Evolutionary conservation across 73 alveolate genomes (phyloP), one percentile per base, ranked within the genome.

Genomic region (Paramecium primaurelia): DNA sequence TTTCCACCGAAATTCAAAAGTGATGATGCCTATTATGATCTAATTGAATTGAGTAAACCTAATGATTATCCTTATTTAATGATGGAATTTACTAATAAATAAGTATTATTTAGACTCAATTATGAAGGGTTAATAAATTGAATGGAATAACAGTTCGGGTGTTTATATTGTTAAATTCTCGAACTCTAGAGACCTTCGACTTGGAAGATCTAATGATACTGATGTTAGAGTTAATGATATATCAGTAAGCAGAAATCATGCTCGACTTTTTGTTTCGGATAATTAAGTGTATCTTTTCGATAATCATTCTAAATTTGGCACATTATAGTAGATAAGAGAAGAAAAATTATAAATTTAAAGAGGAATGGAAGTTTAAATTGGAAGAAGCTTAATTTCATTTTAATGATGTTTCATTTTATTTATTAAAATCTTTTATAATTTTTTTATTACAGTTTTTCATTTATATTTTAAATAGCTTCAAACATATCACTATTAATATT

Each of bases 151-250:
- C 4, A 32, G 91, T 80, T 32, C 47, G 14, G 91, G 91, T 5
- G 91, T 80, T 22, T 80, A 80, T 18, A 80, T 80, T 32, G 58
- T 80, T 32, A 42, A 28, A 20, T 80, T 80, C 58, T 34, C 47
- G 4, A 22, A 45, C 12, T 30, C n/a, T 11, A 73, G 36, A 73
- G 77, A 59, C 30, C 71, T 87, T 60, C 71, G 59, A 60, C 64
- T 87, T 87, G 93, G 93, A 38, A 87, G 93, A 64, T 68, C 93
- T 14, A 73, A 87, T 40, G 93, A 87, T 40, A 77, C 93, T 18
- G 93, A 87, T 60, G 71, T 87, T 59, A 87, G 93, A 25, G 93
- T 87, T 36, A 64, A 73, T 58, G 93, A 87, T 68, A 87, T 87
- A 6, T 87, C 93, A 1, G 93, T 87, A 7, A 64, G 88, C 22